phyloP scores from a whole-genome alignment of 2,329 filamentous ascomycete species.

The Penicillium sp. region DNA sequence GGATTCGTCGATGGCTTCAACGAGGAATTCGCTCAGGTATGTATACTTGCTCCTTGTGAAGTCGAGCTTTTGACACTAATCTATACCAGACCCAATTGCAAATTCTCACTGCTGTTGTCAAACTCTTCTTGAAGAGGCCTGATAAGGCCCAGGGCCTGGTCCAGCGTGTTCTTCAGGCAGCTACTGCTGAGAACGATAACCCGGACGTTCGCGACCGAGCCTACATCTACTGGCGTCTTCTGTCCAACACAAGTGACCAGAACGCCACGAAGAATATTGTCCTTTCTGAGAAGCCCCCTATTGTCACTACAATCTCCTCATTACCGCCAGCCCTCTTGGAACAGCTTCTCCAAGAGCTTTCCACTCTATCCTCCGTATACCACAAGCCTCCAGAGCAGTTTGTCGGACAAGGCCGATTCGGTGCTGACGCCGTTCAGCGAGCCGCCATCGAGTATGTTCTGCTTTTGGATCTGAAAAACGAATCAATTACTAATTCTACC shows the following conservation, averaged over 20 bases:
- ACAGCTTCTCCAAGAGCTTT: constrained; percentile 86
- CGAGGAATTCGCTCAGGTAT: constrained; percentile 92
- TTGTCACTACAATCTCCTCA: constrained; percentile 90
- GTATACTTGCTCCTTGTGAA: constrained; percentile 28
- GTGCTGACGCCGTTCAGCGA: constrained; percentile 90
- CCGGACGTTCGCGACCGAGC: constrained; percentile 95
- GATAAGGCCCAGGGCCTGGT: constrained; percentile 88
- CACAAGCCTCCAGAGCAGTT: constrained; percentile 99
- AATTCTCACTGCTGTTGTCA: constrained; percentile 95
- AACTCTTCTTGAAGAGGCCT: constrained; percentile 96
- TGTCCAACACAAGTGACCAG: constrained; percentile 79
- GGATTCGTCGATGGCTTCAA: constrained; percentile 93
- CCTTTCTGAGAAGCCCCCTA: constrained; percentile 90
- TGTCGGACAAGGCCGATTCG: constrained; percentile 90
- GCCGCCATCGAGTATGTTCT: constrained; percentile 79
- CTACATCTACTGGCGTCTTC: constrained; percentile 96
- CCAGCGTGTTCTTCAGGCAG: constrained; percentile 89
- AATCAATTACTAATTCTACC: constrained; percentile 22
- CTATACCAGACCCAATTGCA: constrained; percentile 82
- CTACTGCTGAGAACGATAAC: constrained; percentile 95
- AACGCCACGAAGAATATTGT: constrained; percentile 92
- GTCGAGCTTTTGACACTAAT: not conserved
- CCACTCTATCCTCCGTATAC: constrained; percentile 94
- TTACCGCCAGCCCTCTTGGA: constrained; percentile 83
- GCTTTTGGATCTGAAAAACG: not conserved